Percentiles rank a stretch among this genome's conserved stretches.
These are phyloP conservation scores for Mycena sanguinolenta DNA, from an alignment of 768 basidiomycete species.

Conservation along the genomic window DNA sequence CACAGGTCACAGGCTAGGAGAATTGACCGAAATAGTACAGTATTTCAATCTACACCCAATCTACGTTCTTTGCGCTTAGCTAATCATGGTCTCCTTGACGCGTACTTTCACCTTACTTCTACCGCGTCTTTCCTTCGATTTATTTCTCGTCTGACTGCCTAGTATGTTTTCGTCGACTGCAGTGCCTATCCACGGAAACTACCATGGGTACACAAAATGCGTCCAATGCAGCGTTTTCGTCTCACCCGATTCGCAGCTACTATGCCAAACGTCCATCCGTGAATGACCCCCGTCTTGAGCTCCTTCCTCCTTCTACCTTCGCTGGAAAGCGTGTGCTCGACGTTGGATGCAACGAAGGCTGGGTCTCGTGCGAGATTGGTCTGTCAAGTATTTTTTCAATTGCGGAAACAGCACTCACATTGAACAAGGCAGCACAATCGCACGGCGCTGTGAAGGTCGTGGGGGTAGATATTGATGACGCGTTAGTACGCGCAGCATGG, in stretches of 20 bases:
- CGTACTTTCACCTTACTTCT: slow-evolving; percentile 56
- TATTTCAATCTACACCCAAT: too few relatives aligned
- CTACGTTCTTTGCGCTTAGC: too few relatives aligned
- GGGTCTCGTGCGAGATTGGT: slow-evolving; percentile 91
- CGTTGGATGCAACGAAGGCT: slow-evolving; percentile 90
- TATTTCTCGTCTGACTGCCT: too few relatives aligned
- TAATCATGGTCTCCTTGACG: too few relatives aligned
- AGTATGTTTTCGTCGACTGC: slow-evolving; percentile 24
- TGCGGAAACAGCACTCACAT: slow-evolving; percentile 10
- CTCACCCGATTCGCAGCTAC: slow-evolving; percentile 61
- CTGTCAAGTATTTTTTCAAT: background rate
- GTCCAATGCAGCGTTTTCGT: slow-evolving; percentile 12
- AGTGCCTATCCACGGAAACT: slow-evolving; percentile 79
- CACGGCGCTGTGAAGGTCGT: slow-evolving; percentile 75
- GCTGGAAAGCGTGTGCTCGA: slow-evolving; percentile 75
- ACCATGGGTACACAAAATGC: slow-evolving; percentile 66
- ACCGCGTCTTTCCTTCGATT: too few relatives aligned
- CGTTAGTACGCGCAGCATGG: slow-evolving; percentile 83
- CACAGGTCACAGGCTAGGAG: too few relatives aligned
- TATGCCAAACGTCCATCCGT: slow-evolving; percentile 79
- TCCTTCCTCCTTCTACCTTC: slow-evolving; percentile 71
- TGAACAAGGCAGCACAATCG: slow-evolving; percentile 65
- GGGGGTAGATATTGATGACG: slow-evolving; percentile 89
- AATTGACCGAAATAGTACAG: too few relatives aligned
- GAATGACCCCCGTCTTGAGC: slow-evolving; percentile 73